Base-by-base conservation (phyloP, 495 filamentous ascomycete genomes). In the Halenospora varia region DNA sequence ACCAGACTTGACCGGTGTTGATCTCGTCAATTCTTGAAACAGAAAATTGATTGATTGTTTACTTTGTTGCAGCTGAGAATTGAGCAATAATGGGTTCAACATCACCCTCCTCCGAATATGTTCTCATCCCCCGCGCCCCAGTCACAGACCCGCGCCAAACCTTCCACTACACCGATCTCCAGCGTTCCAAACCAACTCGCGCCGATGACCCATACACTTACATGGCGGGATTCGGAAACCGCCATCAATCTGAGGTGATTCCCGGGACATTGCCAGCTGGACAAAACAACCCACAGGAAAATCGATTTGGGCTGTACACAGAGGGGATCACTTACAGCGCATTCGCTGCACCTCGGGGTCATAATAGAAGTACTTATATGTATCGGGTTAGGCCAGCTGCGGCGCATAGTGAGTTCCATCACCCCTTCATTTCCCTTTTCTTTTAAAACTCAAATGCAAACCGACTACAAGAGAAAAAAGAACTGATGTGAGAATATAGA, bases 281-380 rank as follows among this genome's bases (percentile, higher is more conserved):
- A 29, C 79, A 82, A 10, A 90, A 88, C 71, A 88, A 85, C 24
- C 83, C 87, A 2, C 88, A 90, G 63, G 87, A 88, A 62, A 82
- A 78, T 18, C 71, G 79, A 0, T 83, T 82, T 56, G 87, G 86
- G 2, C 77, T 91, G 11, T 90, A 89, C 61, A 74, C 86, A 11
- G 88, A 92, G 68, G 89, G 89, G 69, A 77, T 92, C 29, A 90
- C 88, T n/a, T 87, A 88, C n/a, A 88, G 86, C 2, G 81, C 88
- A 11, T 92, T 92, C 68, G 88, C 88, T 19, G 86, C 87, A 11
- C 83, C 86, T 0, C 74, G 88, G 19, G 76, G 79, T 62, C 80
- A 83, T 56, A 88, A 88, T 70, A 79, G 77, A 62, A 85, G 87
- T 60, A 84, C 86, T 18, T 92, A 88, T 87, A 80, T 90, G 40